These are phyloP conservation scores for Dryadomyces quercus-mongolicae DNA, from an alignment of 2,329 filamentous ascomycete species.

Conservation along the genomic window DNA sequence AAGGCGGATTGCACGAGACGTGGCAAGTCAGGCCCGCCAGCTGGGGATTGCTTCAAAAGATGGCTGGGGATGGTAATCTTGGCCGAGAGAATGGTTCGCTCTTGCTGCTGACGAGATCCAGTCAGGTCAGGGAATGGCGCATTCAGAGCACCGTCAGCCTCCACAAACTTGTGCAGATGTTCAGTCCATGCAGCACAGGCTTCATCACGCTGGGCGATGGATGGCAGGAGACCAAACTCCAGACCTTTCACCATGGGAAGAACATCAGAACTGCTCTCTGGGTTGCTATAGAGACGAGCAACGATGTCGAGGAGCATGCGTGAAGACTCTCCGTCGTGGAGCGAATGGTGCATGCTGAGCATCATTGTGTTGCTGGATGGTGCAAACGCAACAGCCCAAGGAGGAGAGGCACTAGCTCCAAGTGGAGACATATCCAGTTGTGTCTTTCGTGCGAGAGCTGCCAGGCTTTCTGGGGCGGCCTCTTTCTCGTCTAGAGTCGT, in stretches of 20 bases:
- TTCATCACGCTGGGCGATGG: conserved; percentile 10
- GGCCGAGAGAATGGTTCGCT: conserved; percentile 5
- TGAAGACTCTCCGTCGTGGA: conserved; percentile 52
- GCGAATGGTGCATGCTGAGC: conserved; percentile 40
- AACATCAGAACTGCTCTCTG: background rate
- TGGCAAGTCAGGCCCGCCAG: conserved; percentile 2
- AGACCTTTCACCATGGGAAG: conserved; percentile 10
- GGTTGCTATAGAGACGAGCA: background rate
- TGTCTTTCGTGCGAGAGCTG: background rate
- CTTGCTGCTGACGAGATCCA: conserved; percentile 13
- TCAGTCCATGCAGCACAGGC: conserved; percentile 11
- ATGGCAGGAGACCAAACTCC: conserved; percentile 14
- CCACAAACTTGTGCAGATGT: conserved; percentile 8
- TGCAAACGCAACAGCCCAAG: conserved; percentile 24
- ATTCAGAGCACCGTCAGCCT: conserved; percentile 11
- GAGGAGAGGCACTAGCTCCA: conserved; percentile 12
- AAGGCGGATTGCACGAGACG: conserved; percentile 15
- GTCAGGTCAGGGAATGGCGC: conserved; percentile 15
- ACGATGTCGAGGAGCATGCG: conserved; percentile 36
- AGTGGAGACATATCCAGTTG: conserved; percentile 1
- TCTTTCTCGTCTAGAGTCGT: background rate
- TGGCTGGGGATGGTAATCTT: conserved; percentile 3
- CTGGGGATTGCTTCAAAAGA: background rate
- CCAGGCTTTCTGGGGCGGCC: background rate
- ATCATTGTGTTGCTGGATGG: conserved; percentile 20